Evolutionary conservation across 2,329 filamentous ascomycete genomes (phyloP).

Genomic region (Colletotrichum liaoningense): DNA sequence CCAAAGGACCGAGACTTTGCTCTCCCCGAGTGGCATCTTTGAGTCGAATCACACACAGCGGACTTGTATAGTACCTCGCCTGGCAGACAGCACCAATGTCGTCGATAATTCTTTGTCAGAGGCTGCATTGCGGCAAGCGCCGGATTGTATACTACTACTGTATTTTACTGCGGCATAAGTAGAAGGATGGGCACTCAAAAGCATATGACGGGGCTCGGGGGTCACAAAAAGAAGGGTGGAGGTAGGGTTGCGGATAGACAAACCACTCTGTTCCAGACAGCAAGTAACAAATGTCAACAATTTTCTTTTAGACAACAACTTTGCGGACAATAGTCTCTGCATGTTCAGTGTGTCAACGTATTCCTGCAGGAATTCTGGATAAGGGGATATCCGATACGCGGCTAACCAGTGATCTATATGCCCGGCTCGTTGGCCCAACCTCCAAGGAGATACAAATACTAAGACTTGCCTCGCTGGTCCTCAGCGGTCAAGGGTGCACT

Average conservation of each 20-base stretch:
- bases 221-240: background rate
- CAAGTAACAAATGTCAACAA: constrained; percentile 13
- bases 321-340: background rate
- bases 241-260: constrained; percentile 16
- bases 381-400: no score
- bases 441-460: no score
- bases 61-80: constrained; percentile 16
- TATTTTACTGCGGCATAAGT: constrained; percentile 16
- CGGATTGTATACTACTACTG: constrained; percentile 20
- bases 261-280: constrained; percentile 12
- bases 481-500: no score
- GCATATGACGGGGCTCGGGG: constrained; percentile 4
- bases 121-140: constrained; percentile 2
- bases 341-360: background rate
- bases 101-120: background rate
- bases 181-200: constrained; percentile 23
- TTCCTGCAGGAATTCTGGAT: no score
- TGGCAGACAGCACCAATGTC: background rate
- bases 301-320: background rate
- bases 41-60: background rate
- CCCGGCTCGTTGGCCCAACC: no score
- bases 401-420: no score
- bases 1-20: constrained; percentile 53
- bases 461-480: no score
- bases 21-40: constrained; percentile 55